Base-by-base conservation (phyloP, 345 rosid species). In the Trapa bicornis region DNA sequence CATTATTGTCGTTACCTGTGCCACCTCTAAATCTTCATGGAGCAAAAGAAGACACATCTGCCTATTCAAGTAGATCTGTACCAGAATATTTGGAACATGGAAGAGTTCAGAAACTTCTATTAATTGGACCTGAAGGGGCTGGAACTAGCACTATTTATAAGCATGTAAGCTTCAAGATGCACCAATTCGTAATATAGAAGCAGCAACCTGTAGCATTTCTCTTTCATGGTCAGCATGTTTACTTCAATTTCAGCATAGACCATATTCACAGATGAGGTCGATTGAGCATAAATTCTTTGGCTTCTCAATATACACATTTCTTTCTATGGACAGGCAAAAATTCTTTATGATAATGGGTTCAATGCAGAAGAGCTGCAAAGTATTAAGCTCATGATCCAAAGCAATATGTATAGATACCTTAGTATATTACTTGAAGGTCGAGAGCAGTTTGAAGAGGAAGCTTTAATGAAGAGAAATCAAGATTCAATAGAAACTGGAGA, bases 401-500 rank as follows among this genome's bases (percentile, higher is more conserved):
- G 89, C 67, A 82, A 80, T 57, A 75, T 86, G 81, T 86, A 82
- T 74, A 80, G 73, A 67, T 86, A 84, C 75, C 92, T 86, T 73
- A 84, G 92, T 69, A 70, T 80, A 61, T 80, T 86, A 68, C 84
- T 84, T 70, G 92, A 86, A 65, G 89, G 89, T 38, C 74, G 92
- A 32, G 89, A 86, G 65, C 74, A 76, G 54, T 86, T 86, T 69
- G 91, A 86, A 72, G 91, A 86, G 75, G 85, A 82, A 67, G 75
- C 76, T 56, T 54, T 80, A 68, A 54, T 57, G 68, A 82, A 68
- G 75, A 71, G 56, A 22, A 42, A 47, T 60, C 71, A 65, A 48
- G 38, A 64, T 74, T 39, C 68, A 12, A 17, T 37, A 5, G 69
- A 72, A 73, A 43, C 61, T 53, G 78, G 67, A 71, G 78, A 68